Conservation (phyloP, 148 eudicot species). For the Bassia scoparia region DNA sequence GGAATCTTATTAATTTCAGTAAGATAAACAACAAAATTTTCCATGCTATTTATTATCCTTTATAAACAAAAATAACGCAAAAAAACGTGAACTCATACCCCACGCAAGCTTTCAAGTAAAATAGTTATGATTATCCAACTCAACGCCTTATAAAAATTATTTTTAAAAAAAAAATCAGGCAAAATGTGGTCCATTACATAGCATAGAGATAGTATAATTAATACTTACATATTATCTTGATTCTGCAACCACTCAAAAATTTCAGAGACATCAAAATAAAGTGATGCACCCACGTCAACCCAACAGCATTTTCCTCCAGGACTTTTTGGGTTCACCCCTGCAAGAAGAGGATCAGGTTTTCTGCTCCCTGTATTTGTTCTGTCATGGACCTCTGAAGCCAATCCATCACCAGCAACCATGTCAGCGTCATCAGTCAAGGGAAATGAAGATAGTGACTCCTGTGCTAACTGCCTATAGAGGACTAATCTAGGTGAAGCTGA, state of each 20-base stretch:
- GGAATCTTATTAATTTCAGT: not conserved
- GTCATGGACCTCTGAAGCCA: slow-evolving; percentile 30
- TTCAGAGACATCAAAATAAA: slow-evolving; percentile 63
- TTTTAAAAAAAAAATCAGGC: too few relatives aligned
- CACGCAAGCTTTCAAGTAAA: too few relatives aligned
- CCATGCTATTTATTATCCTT: not conserved
- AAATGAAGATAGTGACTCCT: slow-evolving; percentile 92
- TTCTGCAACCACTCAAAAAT: slow-evolving; percentile 55
- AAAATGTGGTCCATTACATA: not conserved
- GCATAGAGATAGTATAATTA: slow-evolving; percentile 7
- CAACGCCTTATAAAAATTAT: too few relatives aligned
- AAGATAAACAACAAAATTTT: not conserved
- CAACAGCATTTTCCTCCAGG: slow-evolving; percentile 90
- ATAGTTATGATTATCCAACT: too few relatives aligned
- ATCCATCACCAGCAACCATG: slow-evolving; percentile 33
- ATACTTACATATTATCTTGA: slow-evolving; percentile 54
- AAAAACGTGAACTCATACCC: too few relatives aligned
- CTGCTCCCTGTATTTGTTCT: slow-evolving; percentile 17
- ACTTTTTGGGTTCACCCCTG: slow-evolving; percentile 55
- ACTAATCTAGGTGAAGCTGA: slow-evolving; percentile 92
- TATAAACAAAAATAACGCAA: too few relatives aligned
- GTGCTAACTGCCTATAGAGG: slow-evolving; percentile 80
- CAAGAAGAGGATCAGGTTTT: slow-evolving; percentile 45
- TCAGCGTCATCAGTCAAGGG: slow-evolving; percentile 60
- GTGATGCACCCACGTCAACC: slow-evolving; percentile 81